A percentile compares a stretch with the other conserved stretches of the same genome.
These are phyloP conservation scores for Triticum turgidum DNA, from an alignment of 176 grass and related monocot species.

Conservation along the genomic window DNA sequence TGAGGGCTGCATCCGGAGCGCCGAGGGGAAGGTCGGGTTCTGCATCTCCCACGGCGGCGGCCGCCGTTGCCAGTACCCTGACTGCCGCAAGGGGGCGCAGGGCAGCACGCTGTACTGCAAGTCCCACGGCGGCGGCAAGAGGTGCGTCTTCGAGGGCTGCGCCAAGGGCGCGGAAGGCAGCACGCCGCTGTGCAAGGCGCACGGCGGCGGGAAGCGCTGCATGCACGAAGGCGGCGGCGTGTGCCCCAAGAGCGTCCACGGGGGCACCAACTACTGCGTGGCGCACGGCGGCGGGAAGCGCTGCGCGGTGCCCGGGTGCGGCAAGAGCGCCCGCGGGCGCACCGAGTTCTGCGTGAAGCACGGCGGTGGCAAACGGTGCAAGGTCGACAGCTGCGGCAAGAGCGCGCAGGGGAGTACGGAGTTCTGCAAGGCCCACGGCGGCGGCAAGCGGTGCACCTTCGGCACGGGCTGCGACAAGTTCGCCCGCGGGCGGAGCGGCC, in stretches of 20 bases:
- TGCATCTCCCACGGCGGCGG: slow-evolving; percentile 86
- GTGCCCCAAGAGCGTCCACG: slow-evolving; percentile 80
- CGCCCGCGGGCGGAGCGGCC: slow-evolving; percentile 61
- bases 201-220: slow-evolving; percentile 80
- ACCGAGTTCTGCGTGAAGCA: slow-evolving; percentile 69
- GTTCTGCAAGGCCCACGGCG: slow-evolving; percentile 75
- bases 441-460: slow-evolving; percentile 65
- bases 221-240: slow-evolving; percentile 57
- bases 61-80: slow-evolving; percentile 60
- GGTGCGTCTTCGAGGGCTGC: slow-evolving; percentile 75
- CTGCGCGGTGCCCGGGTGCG: slow-evolving; percentile 54
- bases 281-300: slow-evolving; percentile 83
- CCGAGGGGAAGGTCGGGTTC: slow-evolving; percentile 62
- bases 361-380: slow-evolving; percentile 70
- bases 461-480: slow-evolving; percentile 67
- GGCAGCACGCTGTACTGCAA: slow-evolving; percentile 79
- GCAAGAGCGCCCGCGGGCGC: slow-evolving; percentile 73
- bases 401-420: slow-evolving; percentile 76
- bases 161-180: slow-evolving; percentile 66
- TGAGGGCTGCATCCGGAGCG: slow-evolving; percentile 55
- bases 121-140: slow-evolving; percentile 63
- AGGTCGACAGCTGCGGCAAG: slow-evolving; percentile 54
- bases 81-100: slow-evolving; percentile 73
- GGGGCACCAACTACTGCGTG: slow-evolving; percentile 67
- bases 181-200: slow-evolving; percentile 75